Evolutionary conservation across 2,329 filamentous ascomycete genomes (phyloP).

Genomic region (Aspergillus candidus): DNA sequence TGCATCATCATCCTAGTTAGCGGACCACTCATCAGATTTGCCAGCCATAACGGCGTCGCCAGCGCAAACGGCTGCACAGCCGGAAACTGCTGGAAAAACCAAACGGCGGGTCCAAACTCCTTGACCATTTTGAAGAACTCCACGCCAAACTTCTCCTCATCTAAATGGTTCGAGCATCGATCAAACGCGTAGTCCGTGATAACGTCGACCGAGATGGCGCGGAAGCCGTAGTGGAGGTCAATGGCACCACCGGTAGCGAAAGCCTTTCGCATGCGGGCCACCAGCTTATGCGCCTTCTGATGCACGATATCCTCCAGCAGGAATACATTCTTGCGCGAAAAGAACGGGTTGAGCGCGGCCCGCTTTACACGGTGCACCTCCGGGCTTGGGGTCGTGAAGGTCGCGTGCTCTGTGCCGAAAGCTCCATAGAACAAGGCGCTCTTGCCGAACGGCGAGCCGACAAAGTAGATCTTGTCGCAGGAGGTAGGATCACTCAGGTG

Average conservation of each 20-base stretch:
- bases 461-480: slow-evolving; percentile 21
- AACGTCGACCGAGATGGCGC: slow-evolving; percentile 23
- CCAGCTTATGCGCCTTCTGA: slow-evolving; percentile 18
- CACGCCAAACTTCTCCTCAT: slow-evolving; percentile 15
- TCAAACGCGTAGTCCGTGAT: slow-evolving; percentile 26
- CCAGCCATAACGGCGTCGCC: slow-evolving; percentile 14
- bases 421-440: slow-evolving; percentile 20
- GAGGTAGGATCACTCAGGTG: slow-evolving; percentile 23
- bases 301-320: slow-evolving; percentile 22
- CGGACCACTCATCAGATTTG: slow-evolving; percentile 6
- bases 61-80: slow-evolving; percentile 10
- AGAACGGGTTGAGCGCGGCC: slow-evolving; percentile 26
- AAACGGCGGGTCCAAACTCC: slow-evolving; percentile 14
- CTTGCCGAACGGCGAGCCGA: slow-evolving; percentile 20
- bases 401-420: slow-evolving; percentile 21
- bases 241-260: slow-evolving; percentile 11
- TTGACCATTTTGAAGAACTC: slow-evolving; percentile 17
- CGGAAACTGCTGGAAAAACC: slow-evolving; percentile 22
- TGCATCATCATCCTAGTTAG: slow-evolving; percentile 14
- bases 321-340: slow-evolving; percentile 21
- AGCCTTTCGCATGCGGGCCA: slow-evolving; percentile 15
- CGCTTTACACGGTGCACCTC: slow-evolving; percentile 25
- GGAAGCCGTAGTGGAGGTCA: slow-evolving; percentile 20
- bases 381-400: slow-evolving; percentile 25
- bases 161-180: slow-evolving; percentile 15